Conservation (phyloP, 208 protist species). For the Tritrichomonas musculus region DNA sequence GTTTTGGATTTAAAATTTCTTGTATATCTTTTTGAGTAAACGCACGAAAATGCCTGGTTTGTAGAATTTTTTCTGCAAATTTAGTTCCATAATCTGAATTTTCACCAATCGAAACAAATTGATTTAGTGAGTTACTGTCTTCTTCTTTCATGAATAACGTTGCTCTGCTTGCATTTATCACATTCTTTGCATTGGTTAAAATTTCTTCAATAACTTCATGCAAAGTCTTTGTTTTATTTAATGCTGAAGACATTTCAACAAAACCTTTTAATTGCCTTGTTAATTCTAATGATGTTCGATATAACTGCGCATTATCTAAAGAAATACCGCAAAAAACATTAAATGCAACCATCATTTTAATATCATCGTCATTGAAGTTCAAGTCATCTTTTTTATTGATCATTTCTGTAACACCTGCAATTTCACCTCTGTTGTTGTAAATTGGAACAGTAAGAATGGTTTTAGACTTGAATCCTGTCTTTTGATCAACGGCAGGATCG, state of each 20-base stretch:
- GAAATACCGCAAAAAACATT: conserved; percentile 7
- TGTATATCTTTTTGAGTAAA: background rate
- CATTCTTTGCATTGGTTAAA: background rate
- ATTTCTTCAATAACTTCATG: background rate
- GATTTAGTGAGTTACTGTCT: background rate
- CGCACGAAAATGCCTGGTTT: background rate
- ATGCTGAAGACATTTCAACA: background rate
- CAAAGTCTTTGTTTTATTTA: background rate
- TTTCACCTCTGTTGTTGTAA: conserved; percentile 42
- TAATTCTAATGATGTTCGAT: background rate
- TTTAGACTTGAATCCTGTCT: conserved; percentile 52
- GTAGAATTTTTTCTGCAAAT: background rate
- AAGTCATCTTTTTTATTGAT: conserved; percentile 47
- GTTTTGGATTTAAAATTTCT: background rate
- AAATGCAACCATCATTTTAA: conserved; percentile 36
- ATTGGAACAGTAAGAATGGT: conserved; percentile 52
- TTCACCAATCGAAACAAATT: background rate
- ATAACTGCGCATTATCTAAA: background rate
- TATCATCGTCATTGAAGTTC: conserved; percentile 37
- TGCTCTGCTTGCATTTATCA: background rate
- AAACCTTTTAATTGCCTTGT: background rate
- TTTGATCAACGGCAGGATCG: conserved; percentile 48
- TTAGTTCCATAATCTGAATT: background rate
- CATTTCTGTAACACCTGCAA: conserved; percentile 51
- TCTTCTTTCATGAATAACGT: background rate